A percentile compares a stretch with the other conserved stretches of the same genome.
Conservation (phyloP, 305 asterid species). For the Fraxinus albicans region DNA sequence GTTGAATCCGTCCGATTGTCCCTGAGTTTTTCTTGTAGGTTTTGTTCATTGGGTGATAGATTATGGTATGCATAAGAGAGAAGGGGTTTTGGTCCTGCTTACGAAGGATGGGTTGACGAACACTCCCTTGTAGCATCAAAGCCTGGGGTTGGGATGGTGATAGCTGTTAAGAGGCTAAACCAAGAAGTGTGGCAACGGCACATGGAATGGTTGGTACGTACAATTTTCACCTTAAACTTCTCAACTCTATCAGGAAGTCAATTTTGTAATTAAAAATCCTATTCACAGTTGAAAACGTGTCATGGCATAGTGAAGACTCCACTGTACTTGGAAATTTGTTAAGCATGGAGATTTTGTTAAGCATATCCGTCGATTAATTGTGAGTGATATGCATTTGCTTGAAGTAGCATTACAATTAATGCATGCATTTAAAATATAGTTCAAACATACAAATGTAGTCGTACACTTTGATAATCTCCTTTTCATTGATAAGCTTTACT, state of each 20-base stretch:
- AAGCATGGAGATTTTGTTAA: not conserved
- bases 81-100: slow-evolving; percentile 86
- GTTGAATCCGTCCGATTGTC: too few species aligned
- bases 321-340: not conserved
- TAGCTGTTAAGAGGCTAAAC: slow-evolving; percentile 77
- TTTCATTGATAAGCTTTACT: slow-evolving; percentile 10
- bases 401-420: not conserved
- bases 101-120: slow-evolving; percentile 85
- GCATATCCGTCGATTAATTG: not conserved
- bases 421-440: not conserved
- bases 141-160: slow-evolving; percentile 68
- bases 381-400: not conserved
- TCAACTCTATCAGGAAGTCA: not conserved
- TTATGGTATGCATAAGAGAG: too few species aligned
- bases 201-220: slow-evolving; percentile 91
- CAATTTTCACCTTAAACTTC: not conserved
- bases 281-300: not conserved
- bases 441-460: not conserved
- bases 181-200: slow-evolving; percentile 96
- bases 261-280: not conserved
- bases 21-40: too few species aligned
- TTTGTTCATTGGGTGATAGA: too few species aligned
- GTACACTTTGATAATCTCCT: not conserved
- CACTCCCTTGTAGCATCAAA: slow-evolving; percentile 51
- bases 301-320: not conserved